Base-by-base conservation (phyloP, 75 land plant genomes). In the Cunninghamia lanceolata region DNA sequence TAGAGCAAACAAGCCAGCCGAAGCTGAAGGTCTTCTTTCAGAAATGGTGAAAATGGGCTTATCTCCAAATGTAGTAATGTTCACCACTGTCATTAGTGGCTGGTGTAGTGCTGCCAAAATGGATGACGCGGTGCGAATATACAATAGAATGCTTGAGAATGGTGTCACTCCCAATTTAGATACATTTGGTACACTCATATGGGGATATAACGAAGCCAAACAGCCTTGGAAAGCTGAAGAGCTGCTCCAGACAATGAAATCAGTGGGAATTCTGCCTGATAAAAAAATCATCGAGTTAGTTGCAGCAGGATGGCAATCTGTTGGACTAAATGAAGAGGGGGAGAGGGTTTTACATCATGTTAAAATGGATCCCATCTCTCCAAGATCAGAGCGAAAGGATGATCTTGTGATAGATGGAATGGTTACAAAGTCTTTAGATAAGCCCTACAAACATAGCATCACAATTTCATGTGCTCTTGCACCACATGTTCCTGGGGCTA, bases 71-170 rank as follows among this genome's bases (percentile, higher is more conserved):
- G 94, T 95, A 1, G 91, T 96, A 56, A 91, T 93, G 38, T 95
- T 90, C 89, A 97, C 96, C 1, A 95, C 99, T 34, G 85, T 97
- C 74, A 97, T 97, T 82, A 94, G 94, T 86, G 99, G 99, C 73
- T 97, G 94, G 93, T 97, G 97, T 87, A 94, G 91, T 85, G 87
- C 91, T 52, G 92, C 90, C 16, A 89, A 83, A 34, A 94, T 97
- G 99, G 95, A 91, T 5, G 85, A 89, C 82, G 97, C 96, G 2
- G 86, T 95, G 84, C 87, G 91, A 82, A 87, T 95, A 46, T 94
- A 88, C 56, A 63, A 88, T 47, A 85, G 86, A 56, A 97, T 97
- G 99, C 46, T 85, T 63, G 88, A 85, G 70, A 39, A 39, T 75
- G 92, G 91, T 8, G 86, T 93, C 28, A 40, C 90, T 40, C 98